Evolutionary conservation across 768 basidiomycete genomes (phyloP).

Genomic region (Tricholoma sp.): DNA sequence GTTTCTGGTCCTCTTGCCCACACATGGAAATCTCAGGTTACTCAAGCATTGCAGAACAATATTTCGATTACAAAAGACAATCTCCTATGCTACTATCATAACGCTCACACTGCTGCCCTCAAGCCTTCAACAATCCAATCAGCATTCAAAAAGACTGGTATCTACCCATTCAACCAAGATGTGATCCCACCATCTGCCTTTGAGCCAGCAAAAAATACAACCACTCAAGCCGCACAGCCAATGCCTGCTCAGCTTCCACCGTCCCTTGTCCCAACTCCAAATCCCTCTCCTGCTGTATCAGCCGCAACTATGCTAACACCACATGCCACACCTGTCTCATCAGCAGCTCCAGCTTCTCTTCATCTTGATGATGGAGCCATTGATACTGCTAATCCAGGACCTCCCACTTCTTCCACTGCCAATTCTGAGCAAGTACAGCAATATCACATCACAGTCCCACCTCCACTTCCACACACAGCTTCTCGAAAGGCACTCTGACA

Average conservation of each 20-base stretch:
- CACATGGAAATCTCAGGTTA: slow-evolving; percentile 25
- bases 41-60: not conserved
- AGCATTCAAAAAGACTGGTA: slow-evolving; percentile 18
- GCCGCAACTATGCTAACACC: not conserved
- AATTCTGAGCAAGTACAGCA: no score
- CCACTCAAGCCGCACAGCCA: slow-evolving; percentile 18
- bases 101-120: slow-evolving; percentile 9
- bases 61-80: slow-evolving; percentile 10
- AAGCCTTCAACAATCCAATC: slow-evolving; percentile 15
- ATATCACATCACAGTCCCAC: no score
- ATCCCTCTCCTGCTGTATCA: not conserved
- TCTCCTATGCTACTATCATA: slow-evolving; percentile 5
- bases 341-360: not conserved
- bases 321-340: not conserved
- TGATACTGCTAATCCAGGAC: no score
- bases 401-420: no score
- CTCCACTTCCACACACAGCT: no score
- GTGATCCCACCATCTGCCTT: slow-evolving; percentile 5
- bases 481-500: no score
- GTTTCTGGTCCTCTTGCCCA: slow-evolving; percentile 31
- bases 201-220: no score
- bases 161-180: slow-evolving; percentile 14
- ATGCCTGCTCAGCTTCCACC: slow-evolving; percentile 12
- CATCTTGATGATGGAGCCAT: not conserved
- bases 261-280: not conserved